Evolutionary conservation across 2,329 filamentous ascomycete species (phyloP), one percentile per base, ranked within the genome.

Genomic region (Venturia nashicola): DNA sequence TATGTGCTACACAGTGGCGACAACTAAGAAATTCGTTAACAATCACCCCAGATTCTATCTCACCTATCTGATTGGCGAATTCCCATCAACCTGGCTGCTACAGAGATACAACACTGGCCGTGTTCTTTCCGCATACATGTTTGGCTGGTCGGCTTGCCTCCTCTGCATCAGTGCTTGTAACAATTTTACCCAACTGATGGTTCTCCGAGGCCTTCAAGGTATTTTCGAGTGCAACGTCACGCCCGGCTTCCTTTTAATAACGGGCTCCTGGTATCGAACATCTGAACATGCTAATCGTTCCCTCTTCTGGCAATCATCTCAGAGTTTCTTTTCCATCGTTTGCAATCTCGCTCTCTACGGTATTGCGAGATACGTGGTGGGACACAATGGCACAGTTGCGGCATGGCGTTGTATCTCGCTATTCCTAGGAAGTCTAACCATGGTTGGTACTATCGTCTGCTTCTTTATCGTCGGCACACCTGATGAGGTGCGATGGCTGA

Each of bases 281-380:
- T 16, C 44, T 16, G 61, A 48, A 11, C n/a, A 43, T 60, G 20
- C 40, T 2, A 43, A 23, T 12, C 40, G 60, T 23, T 40, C 42
- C 6, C 34, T 36, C 5, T 23, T 61, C 72, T 90, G 87, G 86
- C 84, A 78, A 66, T 88, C 88, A 83, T 89, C 89, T 85, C 90
- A 89, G 70, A 87, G 87, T 2, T 80, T 79, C 0, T 87, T 90
- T 70, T 86, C 89, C 69, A 86, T 90, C 61, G 84, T 89, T 12
- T 87, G 87, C 39, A 87, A 87, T 86, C 86, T 0, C 88, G 89
- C 86, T 80, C 84, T 8, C 86, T 86, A 32, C 86, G 86, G 72
- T 89, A 85, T 72, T 87, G 77, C 43, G 18, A 46, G n/a, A 46
- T n/a, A 46, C 43, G 43, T 46, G 18, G 43, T 46, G 18, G 43